These are phyloP conservation scores for Aspergillus versicolor DNA, from an alignment of 2,329 filamentous ascomycete genomes.

Conservation along the genomic window DNA sequence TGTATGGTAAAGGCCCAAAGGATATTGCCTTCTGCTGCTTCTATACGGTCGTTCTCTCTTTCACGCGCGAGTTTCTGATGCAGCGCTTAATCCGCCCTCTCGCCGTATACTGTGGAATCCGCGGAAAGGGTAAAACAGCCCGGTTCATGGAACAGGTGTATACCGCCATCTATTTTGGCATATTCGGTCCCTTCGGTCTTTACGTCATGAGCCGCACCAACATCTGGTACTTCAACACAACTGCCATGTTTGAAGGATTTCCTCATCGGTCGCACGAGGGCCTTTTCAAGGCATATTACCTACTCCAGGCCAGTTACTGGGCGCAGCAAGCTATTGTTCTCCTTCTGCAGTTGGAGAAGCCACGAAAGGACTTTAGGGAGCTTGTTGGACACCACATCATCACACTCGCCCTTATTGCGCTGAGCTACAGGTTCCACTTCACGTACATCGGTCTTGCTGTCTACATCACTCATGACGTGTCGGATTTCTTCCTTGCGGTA, in stretches of 20 bases:
- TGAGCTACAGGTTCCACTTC: conserved; percentile 95
- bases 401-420: conserved; percentile 75
- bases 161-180: conserved; percentile 83
- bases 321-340: conserved; percentile 89
- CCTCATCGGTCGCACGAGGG: conserved; percentile 79
- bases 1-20: conserved; percentile 86
- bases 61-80: conserved; percentile 95
- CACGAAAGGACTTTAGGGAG: conserved; percentile 91
- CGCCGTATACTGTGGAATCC: conserved; percentile 68
- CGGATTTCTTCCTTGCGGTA: conserved; percentile 92
- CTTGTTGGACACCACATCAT: conserved; percentile 89
- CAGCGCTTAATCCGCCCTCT: conserved; percentile 80
- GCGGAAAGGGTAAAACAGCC: conserved; percentile 72
- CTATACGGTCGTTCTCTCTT: conserved; percentile 85
- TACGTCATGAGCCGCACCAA: conserved; percentile 91
- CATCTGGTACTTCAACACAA: conserved; percentile 93
- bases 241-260: conserved; percentile 84
- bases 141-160: conserved; percentile 97
- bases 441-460: conserved; percentile 92
- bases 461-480: conserved; percentile 92
- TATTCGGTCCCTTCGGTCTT: conserved; percentile 79
- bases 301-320: conserved; percentile 95
- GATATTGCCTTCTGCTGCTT: conserved; percentile 86
- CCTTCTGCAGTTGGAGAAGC: conserved; percentile 84
- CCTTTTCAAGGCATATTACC: conserved; percentile 90